Evolutionary conservation across 2,329 filamentous ascomycete species (phyloP).

Genomic region (Sordariomycetes sp.): DNA sequence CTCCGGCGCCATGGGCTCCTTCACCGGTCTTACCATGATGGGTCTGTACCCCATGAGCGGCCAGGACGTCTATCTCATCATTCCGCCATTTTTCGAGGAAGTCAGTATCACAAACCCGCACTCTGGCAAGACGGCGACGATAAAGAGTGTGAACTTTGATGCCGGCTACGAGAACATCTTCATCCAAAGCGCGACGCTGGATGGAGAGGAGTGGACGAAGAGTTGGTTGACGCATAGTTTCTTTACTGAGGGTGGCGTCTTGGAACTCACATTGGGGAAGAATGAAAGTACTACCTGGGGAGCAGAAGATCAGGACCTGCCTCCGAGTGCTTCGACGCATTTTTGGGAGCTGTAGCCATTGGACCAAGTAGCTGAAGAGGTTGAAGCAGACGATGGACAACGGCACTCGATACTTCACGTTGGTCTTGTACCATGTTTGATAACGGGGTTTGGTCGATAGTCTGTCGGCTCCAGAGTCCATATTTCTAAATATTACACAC

Average conservation of each 20-base stretch:
- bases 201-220: conserved; percentile 43
- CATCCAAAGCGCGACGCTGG: conserved; percentile 47
- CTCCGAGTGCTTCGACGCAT: conserved; percentile 5
- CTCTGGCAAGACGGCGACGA: conserved; percentile 17
- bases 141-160: conserved; percentile 25
- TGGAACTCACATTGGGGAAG: conserved; percentile 45
- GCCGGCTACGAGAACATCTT: conserved; percentile 40
- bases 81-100: conserved; percentile 40
- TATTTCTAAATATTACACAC: too few relatives aligned
- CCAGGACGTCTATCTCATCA: conserved; percentile 43
- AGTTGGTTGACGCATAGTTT: conserved; percentile 55
- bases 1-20: conserved; percentile 43
- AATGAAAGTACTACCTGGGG: conserved; percentile 31
- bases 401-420: too few relatives aligned
- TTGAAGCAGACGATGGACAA: too few relatives aligned
- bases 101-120: conserved; percentile 23
- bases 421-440: too few relatives aligned
- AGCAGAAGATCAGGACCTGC: conserved; percentile 1
- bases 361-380: too few relatives aligned
- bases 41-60: conserved; percentile 46
- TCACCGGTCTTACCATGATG: conserved; percentile 38
- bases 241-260: conserved; percentile 44
- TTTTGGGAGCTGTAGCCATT: conserved; percentile 4
- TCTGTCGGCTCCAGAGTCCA: too few relatives aligned
- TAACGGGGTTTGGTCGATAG: too few relatives aligned